Percentiles rank a stretch among this genome's conserved stretches.
phyloP scores from a whole-genome alignment of 169 alveolate genomes.

The Theileria annulata region DNA sequence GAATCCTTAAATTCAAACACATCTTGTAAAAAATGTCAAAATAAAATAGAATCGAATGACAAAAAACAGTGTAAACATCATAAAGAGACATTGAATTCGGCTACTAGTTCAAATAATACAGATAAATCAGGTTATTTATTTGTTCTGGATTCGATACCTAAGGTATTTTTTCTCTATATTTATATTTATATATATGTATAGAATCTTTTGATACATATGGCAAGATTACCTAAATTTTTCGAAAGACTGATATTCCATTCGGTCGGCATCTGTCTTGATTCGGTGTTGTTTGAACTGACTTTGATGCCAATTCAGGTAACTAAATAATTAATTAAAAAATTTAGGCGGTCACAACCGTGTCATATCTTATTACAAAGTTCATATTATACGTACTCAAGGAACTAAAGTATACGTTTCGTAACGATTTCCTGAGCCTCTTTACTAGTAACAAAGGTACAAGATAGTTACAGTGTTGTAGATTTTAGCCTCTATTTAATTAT shows the following conservation, averaged over 20 bases:
- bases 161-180: conserved; percentile 7
- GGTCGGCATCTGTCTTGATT: conserved; percentile 67
- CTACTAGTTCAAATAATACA: not conserved
- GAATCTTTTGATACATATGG: conserved; percentile 69
- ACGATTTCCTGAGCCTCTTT: not conserved
- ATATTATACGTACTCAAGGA: not conserved
- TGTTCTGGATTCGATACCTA: conserved; percentile 39
- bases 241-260: conserved; percentile 71
- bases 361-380: conserved; percentile 6
- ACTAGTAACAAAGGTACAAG: not conserved
- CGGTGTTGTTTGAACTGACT: conserved; percentile 71
- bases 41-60: not conserved
- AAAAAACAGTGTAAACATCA: not conserved
- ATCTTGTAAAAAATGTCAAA: not conserved
- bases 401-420: not conserved
- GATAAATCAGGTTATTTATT: not conserved
- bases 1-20: not conserved
- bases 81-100: not conserved
- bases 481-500: not conserved
- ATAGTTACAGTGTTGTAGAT: not conserved
- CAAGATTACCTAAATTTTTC: conserved; percentile 61
- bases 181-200: not conserved
- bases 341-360: conserved; percentile 40
- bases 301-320: conserved; percentile 74
- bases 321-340: too few relatives aligned